Evolutionary conservation across 1,139 yeast genomes (phyloP).

Genomic region (Diutina siamensis): DNA sequence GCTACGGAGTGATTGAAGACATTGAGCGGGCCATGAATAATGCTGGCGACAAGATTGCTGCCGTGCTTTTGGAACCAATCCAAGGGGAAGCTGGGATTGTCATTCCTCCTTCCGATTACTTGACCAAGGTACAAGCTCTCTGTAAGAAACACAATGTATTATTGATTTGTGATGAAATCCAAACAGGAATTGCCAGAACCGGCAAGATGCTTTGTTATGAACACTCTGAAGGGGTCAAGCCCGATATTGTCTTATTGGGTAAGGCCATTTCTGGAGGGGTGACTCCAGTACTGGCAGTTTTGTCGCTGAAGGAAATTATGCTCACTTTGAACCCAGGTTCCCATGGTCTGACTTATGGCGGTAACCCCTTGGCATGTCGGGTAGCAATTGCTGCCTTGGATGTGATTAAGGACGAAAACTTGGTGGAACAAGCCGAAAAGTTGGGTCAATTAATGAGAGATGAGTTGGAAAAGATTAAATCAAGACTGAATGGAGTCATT

Average conservation of each 20-base stretch:
- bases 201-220: conserved; percentile 90
- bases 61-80: conserved; percentile 86
- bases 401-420: conserved; percentile 78
- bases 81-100: conserved; percentile 99
- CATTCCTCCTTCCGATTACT: conserved; percentile 80
- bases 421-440: conserved; percentile 65
- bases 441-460: conserved; percentile 62
- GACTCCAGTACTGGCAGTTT: conserved; percentile 81
- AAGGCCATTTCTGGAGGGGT: conserved; percentile 97
- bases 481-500: conserved; percentile 57
- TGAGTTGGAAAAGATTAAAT: conserved; percentile 54
- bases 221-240: conserved; percentile 68
- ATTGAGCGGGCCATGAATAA: conserved; percentile 70
- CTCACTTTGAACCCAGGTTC: conserved; percentile 87
- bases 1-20: conserved; percentile 80
- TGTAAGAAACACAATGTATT: conserved; percentile 79
- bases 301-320: conserved; percentile 84
- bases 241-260: conserved; percentile 82
- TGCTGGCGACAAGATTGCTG: conserved; percentile 88
- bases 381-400: conserved; percentile 92
- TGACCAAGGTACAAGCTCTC: conserved; percentile 57
- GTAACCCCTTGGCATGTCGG: conserved; percentile 90
- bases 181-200: conserved; percentile 96
- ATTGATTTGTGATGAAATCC: conserved; percentile 92
- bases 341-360: conserved; percentile 97